phyloP scores from a whole-genome alignment of 2,329 filamentous ascomycete species.

The Pseudogymnoascus sp. region DNA sequence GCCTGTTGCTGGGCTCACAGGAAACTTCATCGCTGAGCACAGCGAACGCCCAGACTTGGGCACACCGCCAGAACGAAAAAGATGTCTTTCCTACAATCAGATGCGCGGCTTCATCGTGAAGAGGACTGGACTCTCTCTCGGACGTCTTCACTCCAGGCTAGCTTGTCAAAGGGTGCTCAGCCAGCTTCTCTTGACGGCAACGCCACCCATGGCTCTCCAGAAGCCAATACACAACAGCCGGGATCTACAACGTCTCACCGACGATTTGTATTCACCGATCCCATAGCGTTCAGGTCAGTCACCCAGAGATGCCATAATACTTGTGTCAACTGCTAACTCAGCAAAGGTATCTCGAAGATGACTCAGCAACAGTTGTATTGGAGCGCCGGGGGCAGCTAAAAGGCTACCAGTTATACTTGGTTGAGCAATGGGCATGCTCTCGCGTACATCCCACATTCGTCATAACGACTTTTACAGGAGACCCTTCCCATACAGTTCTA shows the following conservation, averaged over 20 bases:
- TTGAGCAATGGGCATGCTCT: slow-evolving; percentile 97
- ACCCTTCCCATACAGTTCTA: slow-evolving; percentile 66
- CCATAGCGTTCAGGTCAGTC: slow-evolving; percentile 48
- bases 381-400: slow-evolving; percentile 60
- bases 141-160: background rate
- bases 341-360: slow-evolving; percentile 71
- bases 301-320: background rate
- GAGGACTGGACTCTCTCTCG: slow-evolving; percentile 8
- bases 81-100: background rate
- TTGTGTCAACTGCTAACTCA: slow-evolving; percentile 8
- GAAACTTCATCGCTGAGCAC: background rate
- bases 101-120: slow-evolving; percentile 1
- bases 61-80: background rate
- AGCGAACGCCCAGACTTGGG: background rate
- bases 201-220: slow-evolving; percentile 8
- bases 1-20: background rate
- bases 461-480: slow-evolving; percentile 88
- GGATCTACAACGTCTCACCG: slow-evolving; percentile 24
- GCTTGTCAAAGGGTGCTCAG: background rate
- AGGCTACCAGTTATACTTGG: slow-evolving; percentile 88
- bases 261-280: slow-evolving; percentile 56
- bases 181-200: slow-evolving; percentile 5
- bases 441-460: slow-evolving; percentile 82
- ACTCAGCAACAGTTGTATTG: slow-evolving; percentile 65
- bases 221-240: background rate